Evolutionary conservation across 768 basidiomycete genomes (phyloP), one percentile per base, ranked within the genome.

Genomic region (Austroboletus festivus): DNA sequence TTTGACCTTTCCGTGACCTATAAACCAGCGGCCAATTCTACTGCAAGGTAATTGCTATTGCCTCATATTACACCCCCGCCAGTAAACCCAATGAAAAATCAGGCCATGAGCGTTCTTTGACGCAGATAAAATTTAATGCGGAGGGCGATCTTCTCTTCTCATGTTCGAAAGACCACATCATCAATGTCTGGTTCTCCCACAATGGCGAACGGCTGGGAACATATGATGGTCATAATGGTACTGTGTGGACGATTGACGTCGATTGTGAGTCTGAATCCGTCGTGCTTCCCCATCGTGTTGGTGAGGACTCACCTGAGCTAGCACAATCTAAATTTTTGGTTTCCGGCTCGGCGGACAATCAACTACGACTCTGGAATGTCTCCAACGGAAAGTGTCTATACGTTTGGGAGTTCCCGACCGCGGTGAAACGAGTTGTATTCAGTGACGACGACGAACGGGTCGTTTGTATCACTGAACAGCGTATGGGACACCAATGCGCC

Each of bases 181-280:
- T 97, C 68, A 97, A 96, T 65, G 93, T 92, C 43, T 98, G 95
- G 95, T 96, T 80, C 68, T 86, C 93, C 12, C 91, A 95, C 61
- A 99, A 99, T 60, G 96, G 96, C 43, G 96, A 98, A 75, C 79
- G 96, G 50, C 70, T 99, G 59, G 96, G 96, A 30, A 99, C 96
- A 50, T 98, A 96, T 64, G 83, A 90, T 39, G 96, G 93, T 34
- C 85, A 96, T 70, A 99, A 98, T 61, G 96, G 96, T 47, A 78
- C 89, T 0, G 89, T 99, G 22, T 98, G 96, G 96, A 94, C 93
- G 44, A 82, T 94, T 56, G 93, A 95, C 69, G 83, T 92, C 44
- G 96, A 99, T 76, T 84, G 93, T 96, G 70, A 70, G 90, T 74
- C 50, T 46, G 22, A 38, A 35, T 28, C 20, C 18, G 39, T 8